These are phyloP conservation scores for Fraxinus sp. DNA, from an alignment of 305 asterid genomes.

Conservation along the genomic window DNA sequence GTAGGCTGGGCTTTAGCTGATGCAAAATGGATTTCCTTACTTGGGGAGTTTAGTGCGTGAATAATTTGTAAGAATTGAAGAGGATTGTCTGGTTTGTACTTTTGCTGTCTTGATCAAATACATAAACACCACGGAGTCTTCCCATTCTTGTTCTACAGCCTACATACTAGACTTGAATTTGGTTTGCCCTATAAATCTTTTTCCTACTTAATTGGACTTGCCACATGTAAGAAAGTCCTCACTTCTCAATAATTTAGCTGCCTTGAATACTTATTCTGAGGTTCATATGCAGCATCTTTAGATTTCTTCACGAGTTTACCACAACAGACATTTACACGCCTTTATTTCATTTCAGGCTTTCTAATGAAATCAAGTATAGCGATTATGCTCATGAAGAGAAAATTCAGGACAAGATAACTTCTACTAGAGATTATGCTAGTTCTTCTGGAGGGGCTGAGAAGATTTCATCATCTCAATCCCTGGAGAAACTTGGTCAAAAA, in stretches of 20 bases:
- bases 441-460: constrained; percentile 57
- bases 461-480: constrained; percentile 54
- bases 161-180: constrained; percentile 7
- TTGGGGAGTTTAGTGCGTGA: neutral
- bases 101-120: neutral
- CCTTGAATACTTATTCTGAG: neutral
- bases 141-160: neutral
- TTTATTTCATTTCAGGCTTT: constrained; percentile 44
- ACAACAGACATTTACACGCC: neutral
- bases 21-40: neutral
- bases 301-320: neutral
- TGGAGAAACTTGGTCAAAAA: constrained; percentile 63
- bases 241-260: neutral
- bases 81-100: neutral
- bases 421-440: constrained; percentile 52
- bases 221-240: neutral
- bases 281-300: neutral
- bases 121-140: neutral
- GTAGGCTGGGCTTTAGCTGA: neutral
- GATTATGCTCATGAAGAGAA: constrained; percentile 72
- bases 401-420: constrained; percentile 42
- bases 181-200: neutral
- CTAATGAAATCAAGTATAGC: constrained; percentile 71
- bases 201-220: neutral
- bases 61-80: neutral